Conservation (phyloP, 345 rosid species). For the Limnanthes douglasii region DNA sequence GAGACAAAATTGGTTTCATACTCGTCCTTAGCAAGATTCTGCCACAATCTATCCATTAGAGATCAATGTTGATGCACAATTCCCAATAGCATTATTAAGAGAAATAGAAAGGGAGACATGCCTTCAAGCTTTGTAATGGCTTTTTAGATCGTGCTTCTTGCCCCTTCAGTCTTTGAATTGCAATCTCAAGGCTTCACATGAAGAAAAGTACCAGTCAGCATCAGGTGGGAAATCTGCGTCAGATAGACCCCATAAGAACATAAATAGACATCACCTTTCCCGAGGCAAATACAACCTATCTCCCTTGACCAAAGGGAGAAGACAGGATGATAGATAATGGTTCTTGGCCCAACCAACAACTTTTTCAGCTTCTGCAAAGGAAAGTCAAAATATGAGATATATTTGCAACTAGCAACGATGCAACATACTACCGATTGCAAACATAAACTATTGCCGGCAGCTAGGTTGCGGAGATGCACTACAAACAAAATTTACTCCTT, state of each 20-base stretch:
- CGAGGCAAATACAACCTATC: conserved; percentile 58
- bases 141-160: conserved; percentile 53
- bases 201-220: conserved; percentile 16
- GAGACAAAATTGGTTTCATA: conserved; percentile 82
- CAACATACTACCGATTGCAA: neutral
- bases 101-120: conserved; percentile 11
- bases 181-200: conserved; percentile 66
- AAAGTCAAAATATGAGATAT: conserved; percentile 7
- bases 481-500: too few species aligned
- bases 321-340: conserved; percentile 62
- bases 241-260: neutral
- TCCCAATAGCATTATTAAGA: conserved; percentile 6
- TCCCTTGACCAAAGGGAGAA: conserved; percentile 48
- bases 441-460: neutral
- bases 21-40: conserved; percentile 87
- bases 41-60: conserved; percentile 14
- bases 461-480: neutral
- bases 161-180: conserved; percentile 66
- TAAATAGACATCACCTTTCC: conserved; percentile 40
- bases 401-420: neutral
- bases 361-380: conserved; percentile 71
- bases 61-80: conserved; percentile 2
- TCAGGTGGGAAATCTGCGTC: neutral
- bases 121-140: conserved; percentile 76
- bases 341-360: conserved; percentile 96